phyloP scores from a whole-genome alignment of 164 flowering plant genomes.

The Kalanchoe fedtschenkoi region DNA sequence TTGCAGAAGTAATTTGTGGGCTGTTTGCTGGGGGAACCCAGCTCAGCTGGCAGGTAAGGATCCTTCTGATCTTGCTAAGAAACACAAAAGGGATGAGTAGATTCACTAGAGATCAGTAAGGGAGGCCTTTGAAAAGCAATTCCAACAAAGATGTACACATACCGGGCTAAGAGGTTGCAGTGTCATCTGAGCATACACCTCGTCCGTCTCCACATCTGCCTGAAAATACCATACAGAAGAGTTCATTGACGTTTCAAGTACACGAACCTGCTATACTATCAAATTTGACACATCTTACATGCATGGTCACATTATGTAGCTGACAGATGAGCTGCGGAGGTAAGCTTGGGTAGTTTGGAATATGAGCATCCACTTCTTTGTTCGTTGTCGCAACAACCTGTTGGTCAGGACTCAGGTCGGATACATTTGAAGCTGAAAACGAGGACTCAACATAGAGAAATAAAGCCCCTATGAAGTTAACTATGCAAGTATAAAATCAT shows the following conservation, averaged over 20 bases:
- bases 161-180: constrained; percentile 84
- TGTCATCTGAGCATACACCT: constrained; percentile 94
- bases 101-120: background rate
- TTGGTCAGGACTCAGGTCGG: background rate
- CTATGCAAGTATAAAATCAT: no score
- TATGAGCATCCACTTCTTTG: constrained; percentile 79
- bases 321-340: constrained; percentile 87
- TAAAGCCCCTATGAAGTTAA: no score
- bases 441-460: background rate
- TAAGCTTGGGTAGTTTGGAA: constrained; percentile 80
- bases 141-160: constrained; percentile 11
- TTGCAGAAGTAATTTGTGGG: constrained; percentile 89
- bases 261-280: background rate
- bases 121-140: background rate
- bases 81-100: constrained; percentile 9
- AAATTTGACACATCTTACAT: constrained; percentile 39
- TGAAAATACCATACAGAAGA: constrained; percentile 23
- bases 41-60: constrained; percentile 57
- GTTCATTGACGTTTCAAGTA: background rate
- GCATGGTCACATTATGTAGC: constrained; percentile 92
- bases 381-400: constrained; percentile 89
- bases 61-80: constrained; percentile 90
- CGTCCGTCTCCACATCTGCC: constrained; percentile 93
- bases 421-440: background rate
- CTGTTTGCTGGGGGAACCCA: constrained; percentile 68